These are phyloP conservation scores for Calonectria pseudoreteaudii DNA, from an alignment of 2,329 filamentous ascomycete genomes.

Conservation along the genomic window DNA sequence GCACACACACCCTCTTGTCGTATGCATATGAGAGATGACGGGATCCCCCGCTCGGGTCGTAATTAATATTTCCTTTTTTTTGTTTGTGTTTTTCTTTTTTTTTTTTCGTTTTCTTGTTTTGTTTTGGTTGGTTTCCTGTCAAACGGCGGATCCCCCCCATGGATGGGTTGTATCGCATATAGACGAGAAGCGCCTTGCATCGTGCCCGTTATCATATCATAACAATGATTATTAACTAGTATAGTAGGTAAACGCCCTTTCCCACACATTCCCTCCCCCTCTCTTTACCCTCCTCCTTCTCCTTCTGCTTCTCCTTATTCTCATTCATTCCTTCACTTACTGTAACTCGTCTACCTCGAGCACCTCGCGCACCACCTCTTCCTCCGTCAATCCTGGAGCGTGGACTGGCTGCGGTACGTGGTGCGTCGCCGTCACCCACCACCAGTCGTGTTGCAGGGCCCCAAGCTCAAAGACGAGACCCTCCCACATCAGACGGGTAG, in stretches of 20 bases:
- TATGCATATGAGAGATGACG: slow-evolving; percentile 7
- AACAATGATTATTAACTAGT: neutral
- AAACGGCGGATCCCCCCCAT: neutral
- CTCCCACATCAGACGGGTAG: neutral
- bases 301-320: neutral
- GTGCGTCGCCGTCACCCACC: neutral
- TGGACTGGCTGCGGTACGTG: neutral
- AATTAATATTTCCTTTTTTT: neutral
- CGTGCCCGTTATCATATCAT: neutral
- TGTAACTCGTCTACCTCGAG: neutral
- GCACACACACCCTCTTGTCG: neutral
- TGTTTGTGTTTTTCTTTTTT: neutral
- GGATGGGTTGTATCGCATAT: neutral
- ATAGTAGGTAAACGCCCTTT: neutral
- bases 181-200: slow-evolving; percentile 4
- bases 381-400: neutral
- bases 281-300: neutral
- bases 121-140: neutral
- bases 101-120: neutral
- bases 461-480: neutral
- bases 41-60: neutral
- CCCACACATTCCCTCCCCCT: too few relatives aligned
- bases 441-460: neutral
- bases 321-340: neutral
- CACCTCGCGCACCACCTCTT: neutral